Evolutionary conservation across 176 grass and related monocot genomes (phyloP), one percentile per base, ranked within the genome.

Genomic region (Cenchrus fungigraminus): DNA sequence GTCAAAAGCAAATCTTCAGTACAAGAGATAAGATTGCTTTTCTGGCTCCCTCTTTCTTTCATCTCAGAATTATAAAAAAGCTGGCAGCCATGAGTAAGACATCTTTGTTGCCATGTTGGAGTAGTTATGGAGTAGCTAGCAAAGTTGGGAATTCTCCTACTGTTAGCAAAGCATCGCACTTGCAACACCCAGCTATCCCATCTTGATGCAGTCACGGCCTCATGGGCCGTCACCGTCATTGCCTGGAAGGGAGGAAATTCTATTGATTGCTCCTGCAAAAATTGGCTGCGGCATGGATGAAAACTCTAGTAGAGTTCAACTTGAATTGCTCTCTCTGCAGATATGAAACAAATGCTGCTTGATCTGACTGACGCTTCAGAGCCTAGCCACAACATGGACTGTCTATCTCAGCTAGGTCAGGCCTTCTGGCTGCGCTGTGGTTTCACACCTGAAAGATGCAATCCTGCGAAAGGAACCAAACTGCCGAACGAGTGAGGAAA

Each of bases 171-270:
- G 20, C 9, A 34, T 5, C 31, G 79, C 57, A 60, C 71, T 76
- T 65, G 70, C 50, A 46, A 22, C 19, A 64, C 45, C 37, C 62
- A 77, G n/a, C 14, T 68, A 58, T 58, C 9, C 43, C 19, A 49
- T 72, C 40, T 53, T 49, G 67, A 72, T 58, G 6, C 20, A 58
- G 53, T 82, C 53, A 75, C 22, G 22, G 22, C 22, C 22, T 25
- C 22, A 25, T 43, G 62, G 50, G 42, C 71, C 73, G 63, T 82
- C 79, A 12, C 42, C 58, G 62, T 82, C 71, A 16, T 12, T 79
- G 79, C 60, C 22, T 59, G 52, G 57, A 51, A 76, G 31, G 31
- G 31, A 32, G 31, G 31, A 32, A 32, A 32, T 32, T 32, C 31
- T 32, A 32, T 32, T 32, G 31, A 32, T 32, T 32, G 31, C 31